phyloP scores from a whole-genome alignment of 2,329 filamentous ascomycete species.

The Sarocladium oryzae region DNA sequence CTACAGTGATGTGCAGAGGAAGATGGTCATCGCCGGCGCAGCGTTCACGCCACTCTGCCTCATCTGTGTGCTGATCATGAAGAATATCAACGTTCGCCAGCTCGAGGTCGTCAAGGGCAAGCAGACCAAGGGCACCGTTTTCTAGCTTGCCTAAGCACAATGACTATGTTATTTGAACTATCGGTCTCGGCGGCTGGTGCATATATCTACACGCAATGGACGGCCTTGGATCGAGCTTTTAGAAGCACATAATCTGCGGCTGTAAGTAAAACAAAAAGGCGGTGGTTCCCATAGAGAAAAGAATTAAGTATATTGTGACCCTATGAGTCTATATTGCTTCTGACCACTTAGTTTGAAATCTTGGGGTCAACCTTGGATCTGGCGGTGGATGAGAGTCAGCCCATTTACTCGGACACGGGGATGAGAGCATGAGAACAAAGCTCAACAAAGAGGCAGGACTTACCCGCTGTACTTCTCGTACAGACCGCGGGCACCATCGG shows the following conservation, averaged over 20 bases:
- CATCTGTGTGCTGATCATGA: slow-evolving; percentile 29
- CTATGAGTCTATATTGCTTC: too few species aligned
- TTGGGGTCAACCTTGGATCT: slow-evolving; percentile 20
- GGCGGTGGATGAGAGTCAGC: background rate
- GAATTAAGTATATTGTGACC: too few species aligned
- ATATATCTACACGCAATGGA: too few species aligned
- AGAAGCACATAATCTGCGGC: too few species aligned
- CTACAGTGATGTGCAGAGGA: slow-evolving; percentile 37
- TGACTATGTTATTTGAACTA: too few species aligned
- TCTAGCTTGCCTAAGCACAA: background rate
- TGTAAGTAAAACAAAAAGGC: too few species aligned
- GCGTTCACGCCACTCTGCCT: slow-evolving; percentile 29
- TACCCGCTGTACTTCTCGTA: slow-evolving; percentile 23
- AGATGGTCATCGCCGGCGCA: slow-evolving; percentile 35
- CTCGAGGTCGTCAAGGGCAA: slow-evolving; percentile 26
- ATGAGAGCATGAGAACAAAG: background rate
- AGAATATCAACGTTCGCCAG: slow-evolving; percentile 33
- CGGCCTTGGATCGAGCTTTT: too few species aligned
- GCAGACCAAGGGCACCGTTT: slow-evolving; percentile 29
- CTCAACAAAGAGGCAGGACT: background rate
- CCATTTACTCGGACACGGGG: too few species aligned
- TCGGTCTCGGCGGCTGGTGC: too few species aligned
- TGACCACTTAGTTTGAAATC: slow-evolving; percentile 21
- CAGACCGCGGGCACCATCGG: slow-evolving; percentile 17
- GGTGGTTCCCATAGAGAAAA: too few species aligned